Evolutionary conservation across 2,329 filamentous ascomycete species (phyloP), one percentile per base, ranked within the genome.

Genomic region (Chlorencoelia australis): DNA sequence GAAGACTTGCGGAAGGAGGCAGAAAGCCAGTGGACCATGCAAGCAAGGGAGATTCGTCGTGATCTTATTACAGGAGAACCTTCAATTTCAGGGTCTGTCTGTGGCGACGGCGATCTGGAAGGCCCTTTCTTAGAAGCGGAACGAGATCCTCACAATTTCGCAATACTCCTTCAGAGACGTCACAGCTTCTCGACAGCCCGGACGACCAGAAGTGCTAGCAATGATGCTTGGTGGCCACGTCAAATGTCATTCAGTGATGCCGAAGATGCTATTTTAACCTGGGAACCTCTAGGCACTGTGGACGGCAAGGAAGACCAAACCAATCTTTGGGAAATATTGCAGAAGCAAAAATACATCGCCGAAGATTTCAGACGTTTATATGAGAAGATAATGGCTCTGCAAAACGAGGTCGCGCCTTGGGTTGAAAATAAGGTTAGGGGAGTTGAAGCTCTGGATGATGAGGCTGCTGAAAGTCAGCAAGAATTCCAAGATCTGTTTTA

Each of bases 201-300:
- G 6, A 40, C 56, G 4, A 41, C 49, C 17, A 50, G 55, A 19
- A 56, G 47, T 35, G 44, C 42, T 5, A 57, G 64, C 2, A 68
- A 74, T 42, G 76, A 82, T 43, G 66, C 67, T 18, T 73, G 72
- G 39, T 84, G 79, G 72, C 74, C 81, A 1, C 75, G 82, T 2
- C 73, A 81, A 28, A 67, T 88, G 44, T 87, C 82, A 4, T 88
- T 88, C 55, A 77, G 79, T 40, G 69, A 79, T 29, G 82, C 79
- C 1, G 81, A 84, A 59, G 79, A 86, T 42, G 81, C 77, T n/a
- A 62, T 88, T 6, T 61, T 87, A 1, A 65, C 62, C 11, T 87
- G 82, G 81, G 63, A 71, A 4, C 68, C 73, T 31, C 58, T 79
- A 17, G 57, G 65, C 4, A 60, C 63, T 37, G 42, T 68, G 2